Conservation (phyloP, 2,329 filamentous ascomycete genomes). For the Aspergillus pseudotamarii region DNA sequence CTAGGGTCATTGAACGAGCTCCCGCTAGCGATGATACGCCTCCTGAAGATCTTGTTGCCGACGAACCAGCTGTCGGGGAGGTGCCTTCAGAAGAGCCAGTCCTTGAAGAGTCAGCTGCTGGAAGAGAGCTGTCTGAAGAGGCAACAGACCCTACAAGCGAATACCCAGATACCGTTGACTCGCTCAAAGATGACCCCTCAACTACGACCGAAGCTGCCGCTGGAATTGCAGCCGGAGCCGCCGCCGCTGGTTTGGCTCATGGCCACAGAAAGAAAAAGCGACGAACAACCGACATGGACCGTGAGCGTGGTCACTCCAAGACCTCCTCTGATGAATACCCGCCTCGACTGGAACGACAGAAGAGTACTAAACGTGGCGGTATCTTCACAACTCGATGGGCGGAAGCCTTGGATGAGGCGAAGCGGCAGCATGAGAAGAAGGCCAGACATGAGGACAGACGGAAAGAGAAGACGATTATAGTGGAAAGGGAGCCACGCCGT, state of each 20-base stretch:
- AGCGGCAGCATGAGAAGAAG: conserved; percentile 39
- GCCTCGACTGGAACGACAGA: conserved; percentile 31
- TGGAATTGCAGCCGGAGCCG: conserved; percentile 16
- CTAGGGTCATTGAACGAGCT: background rate
- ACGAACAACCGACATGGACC: conserved; percentile 31
- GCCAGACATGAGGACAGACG: conserved; percentile 23
- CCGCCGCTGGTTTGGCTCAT: conserved; percentile 16
- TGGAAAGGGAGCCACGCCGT: conserved; percentile 14
- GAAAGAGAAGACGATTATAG: conserved; percentile 23
- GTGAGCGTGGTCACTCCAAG: conserved; percentile 40
- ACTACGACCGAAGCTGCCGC: background rate
- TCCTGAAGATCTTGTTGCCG: conserved; percentile 8
- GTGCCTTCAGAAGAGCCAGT: conserved; percentile 1
- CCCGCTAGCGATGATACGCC: background rate
- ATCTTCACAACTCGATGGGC: conserved; percentile 38
- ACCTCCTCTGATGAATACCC: conserved; percentile 38
- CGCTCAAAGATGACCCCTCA: conserved; percentile 9
- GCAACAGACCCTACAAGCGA: conserved; percentile 6
- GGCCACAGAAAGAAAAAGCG: conserved; percentile 35
- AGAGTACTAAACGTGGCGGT: conserved; percentile 30
- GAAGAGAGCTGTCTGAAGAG: conserved; percentile 12
- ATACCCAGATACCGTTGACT: conserved; percentile 6
- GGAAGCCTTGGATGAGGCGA: conserved; percentile 39
- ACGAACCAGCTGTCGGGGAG: conserved; percentile 8
- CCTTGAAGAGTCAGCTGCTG: conserved; percentile 10